Evolutionary conservation across 2,329 filamentous ascomycete species (phyloP).

Genomic region (Juglanconis sp.): DNA sequence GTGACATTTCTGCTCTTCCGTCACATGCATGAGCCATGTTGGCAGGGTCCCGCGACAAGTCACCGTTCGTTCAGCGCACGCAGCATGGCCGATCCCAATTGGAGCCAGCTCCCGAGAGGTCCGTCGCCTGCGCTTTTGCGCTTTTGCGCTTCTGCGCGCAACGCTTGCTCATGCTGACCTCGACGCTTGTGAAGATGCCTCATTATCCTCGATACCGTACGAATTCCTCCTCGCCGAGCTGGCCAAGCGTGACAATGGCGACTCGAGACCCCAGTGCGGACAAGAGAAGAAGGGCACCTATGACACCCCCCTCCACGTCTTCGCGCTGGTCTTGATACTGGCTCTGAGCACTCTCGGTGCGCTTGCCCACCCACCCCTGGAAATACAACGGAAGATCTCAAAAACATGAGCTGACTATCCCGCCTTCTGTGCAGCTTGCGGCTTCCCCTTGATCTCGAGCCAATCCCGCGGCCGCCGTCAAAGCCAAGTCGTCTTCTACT

Average conservation of each 20-base stretch:
- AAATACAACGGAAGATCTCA: constrained; percentile 8
- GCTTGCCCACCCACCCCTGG: constrained; percentile 15
- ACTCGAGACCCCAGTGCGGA: constrained; percentile 49
- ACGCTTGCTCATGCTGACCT: neutral
- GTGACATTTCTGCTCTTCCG: neutral
- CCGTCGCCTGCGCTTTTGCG: neutral
- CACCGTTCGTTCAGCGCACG: neutral
- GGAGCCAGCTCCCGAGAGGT: constrained; percentile 8
- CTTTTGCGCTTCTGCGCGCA: neutral
- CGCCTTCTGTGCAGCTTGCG: constrained; percentile 48
- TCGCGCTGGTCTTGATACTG: constrained; percentile 65
- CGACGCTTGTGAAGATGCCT: constrained; percentile 28
- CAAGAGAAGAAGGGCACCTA: constrained; percentile 54
- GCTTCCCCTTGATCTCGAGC: constrained; percentile 63
- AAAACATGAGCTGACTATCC: constrained; percentile 15
- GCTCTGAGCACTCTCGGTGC: constrained; percentile 56
- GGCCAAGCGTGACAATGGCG: constrained; percentile 40
- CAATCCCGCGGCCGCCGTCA: constrained; percentile 56
- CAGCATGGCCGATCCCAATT: constrained; percentile 10
- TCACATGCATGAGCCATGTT: neutral
- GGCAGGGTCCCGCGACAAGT: neutral
- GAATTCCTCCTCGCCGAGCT: constrained; percentile 52
- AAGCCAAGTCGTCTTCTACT: constrained; percentile 60
- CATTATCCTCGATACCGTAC: constrained; percentile 51
- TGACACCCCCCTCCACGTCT: constrained; percentile 64